A percentile compares a stretch with the other conserved stretches of the same genome.
These are phyloP conservation scores for Phialophora tarda DNA, from an alignment of 2,329 filamentous ascomycete genomes.

Conservation along the genomic window DNA sequence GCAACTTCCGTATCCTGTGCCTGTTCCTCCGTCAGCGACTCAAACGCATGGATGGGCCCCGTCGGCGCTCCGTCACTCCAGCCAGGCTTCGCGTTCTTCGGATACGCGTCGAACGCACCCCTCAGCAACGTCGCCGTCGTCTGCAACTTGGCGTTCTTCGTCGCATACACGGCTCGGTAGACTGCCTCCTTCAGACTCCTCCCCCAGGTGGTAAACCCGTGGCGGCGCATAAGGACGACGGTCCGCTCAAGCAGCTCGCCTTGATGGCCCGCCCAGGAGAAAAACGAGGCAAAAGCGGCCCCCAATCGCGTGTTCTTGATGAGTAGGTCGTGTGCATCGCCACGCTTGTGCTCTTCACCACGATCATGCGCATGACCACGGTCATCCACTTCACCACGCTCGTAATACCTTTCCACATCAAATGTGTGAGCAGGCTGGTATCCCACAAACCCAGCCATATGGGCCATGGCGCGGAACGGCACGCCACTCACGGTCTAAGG, in stretches of 20 bases:
- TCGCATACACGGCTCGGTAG: constrained; percentile 52
- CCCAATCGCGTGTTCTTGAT: constrained; percentile 46
- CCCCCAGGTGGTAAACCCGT: constrained; percentile 53
- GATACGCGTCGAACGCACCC: constrained; percentile 16
- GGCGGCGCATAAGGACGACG: constrained; percentile 54
- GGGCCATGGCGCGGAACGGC: constrained; percentile 49
- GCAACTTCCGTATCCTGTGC: constrained; percentile 16
- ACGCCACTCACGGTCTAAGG: constrained; percentile 51
- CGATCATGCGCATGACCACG: no score
- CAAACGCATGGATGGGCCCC: background rate
- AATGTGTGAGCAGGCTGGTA: constrained; percentile 40
- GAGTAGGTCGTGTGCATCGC: constrained; percentile 47
- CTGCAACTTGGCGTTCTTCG: constrained; percentile 52
- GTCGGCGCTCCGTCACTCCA: constrained; percentile 1
- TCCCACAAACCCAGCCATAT: constrained; percentile 55
- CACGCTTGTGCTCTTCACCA: no score
- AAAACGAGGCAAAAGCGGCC: constrained; percentile 45
- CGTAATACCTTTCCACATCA: constrained; percentile 43
- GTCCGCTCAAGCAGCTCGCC: constrained; percentile 35
- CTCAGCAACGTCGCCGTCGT: constrained; percentile 44
- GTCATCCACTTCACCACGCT: no score
- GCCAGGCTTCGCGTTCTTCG: background rate
- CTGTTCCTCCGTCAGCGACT: constrained; percentile 29
- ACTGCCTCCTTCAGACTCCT: constrained; percentile 49
- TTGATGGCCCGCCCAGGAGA: constrained; percentile 32